Conservation (phyloP, 768 basidiomycete species). For the Nevesoporus exiguus region DNA sequence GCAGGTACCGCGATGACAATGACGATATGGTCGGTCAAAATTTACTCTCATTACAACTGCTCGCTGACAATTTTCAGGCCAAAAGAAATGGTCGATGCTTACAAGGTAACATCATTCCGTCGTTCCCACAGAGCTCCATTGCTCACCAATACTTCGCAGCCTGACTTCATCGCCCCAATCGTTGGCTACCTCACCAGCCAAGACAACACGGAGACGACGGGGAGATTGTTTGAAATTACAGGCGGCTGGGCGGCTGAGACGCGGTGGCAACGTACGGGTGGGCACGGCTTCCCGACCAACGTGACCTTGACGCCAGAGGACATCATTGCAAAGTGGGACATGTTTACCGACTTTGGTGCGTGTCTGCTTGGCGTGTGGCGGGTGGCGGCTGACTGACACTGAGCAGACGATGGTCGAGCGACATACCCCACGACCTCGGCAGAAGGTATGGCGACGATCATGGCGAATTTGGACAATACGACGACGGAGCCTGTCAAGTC, state of each 20-base stretch:
- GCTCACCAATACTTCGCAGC: slow-evolving; percentile 38
- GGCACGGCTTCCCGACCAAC: slow-evolving; percentile 82
- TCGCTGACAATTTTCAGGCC: slow-evolving; percentile 42
- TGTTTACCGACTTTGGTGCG: slow-evolving; percentile 82
- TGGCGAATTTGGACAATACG: slow-evolving; percentile 53
- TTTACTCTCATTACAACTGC: not conserved
- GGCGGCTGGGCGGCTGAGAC: slow-evolving; percentile 93
- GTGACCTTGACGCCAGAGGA: slow-evolving; percentile 76
- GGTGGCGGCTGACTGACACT: not conserved
- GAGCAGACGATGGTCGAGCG: slow-evolving; percentile 70
- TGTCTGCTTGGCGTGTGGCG: not conserved
- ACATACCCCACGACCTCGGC: slow-evolving; percentile 73
- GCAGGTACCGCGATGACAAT: slow-evolving; percentile 92
- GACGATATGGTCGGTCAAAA: slow-evolving; percentile 59
- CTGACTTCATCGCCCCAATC: slow-evolving; percentile 89
- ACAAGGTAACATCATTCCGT: slow-evolving; percentile 53
- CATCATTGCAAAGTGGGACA: slow-evolving; percentile 72
- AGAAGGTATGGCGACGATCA: slow-evolving; percentile 76
- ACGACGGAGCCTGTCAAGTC: slow-evolving; percentile 39
- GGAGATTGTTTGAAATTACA: slow-evolving; percentile 77
- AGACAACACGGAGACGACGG: slow-evolving; percentile 71
- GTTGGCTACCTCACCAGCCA: slow-evolving; percentile 87
- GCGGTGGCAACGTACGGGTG: slow-evolving; percentile 89
- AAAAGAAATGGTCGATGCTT: slow-evolving; percentile 82
- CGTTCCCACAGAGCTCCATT: not conserved